Evolutionary conservation across 148 eudicot genomes (phyloP).

Genomic region (Rhododendron mucronatum): DNA sequence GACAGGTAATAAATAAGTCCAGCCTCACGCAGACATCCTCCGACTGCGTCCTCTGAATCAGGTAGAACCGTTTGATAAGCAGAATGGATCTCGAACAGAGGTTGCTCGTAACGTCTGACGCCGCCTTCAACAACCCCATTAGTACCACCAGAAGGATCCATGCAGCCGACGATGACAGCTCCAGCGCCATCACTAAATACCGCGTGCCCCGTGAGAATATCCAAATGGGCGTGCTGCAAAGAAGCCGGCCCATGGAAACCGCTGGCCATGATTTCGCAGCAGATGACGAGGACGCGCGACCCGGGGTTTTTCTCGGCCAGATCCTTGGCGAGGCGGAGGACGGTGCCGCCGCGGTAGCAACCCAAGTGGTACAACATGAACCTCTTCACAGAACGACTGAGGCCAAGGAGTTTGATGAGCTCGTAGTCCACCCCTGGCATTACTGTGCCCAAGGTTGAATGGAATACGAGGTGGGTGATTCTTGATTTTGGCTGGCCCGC

Average conservation of each 20-base stretch:
- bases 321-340: slow-evolving; percentile 14
- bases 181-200: slow-evolving; percentile 19
- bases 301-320: slow-evolving; percentile 15
- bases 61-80: slow-evolving; percentile 7
- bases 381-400: background rate
- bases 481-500: background rate
- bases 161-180: slow-evolving; percentile 2
- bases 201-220: slow-evolving; percentile 7
- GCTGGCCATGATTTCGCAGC: background rate
- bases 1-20: background rate
- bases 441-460: slow-evolving; percentile 1
- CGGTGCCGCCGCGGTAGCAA: slow-evolving; percentile 3
- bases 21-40: slow-evolving; percentile 1
- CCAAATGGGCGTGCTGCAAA: background rate
- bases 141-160: background rate
- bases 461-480: slow-evolving; percentile 14
- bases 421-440: slow-evolving; percentile 13
- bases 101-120: background rate
- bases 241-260: background rate
- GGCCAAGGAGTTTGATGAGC: slow-evolving; percentile 13
- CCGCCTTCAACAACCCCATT: too few species aligned
- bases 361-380: slow-evolving; percentile 13
- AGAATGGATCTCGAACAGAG: slow-evolving; percentile 12
- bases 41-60: background rate
- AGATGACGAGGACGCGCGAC: slow-evolving; percentile 10